Evolutionary conservation across 805 yeast species (phyloP).

Genomic region (Hanseniaspora vineae): DNA sequence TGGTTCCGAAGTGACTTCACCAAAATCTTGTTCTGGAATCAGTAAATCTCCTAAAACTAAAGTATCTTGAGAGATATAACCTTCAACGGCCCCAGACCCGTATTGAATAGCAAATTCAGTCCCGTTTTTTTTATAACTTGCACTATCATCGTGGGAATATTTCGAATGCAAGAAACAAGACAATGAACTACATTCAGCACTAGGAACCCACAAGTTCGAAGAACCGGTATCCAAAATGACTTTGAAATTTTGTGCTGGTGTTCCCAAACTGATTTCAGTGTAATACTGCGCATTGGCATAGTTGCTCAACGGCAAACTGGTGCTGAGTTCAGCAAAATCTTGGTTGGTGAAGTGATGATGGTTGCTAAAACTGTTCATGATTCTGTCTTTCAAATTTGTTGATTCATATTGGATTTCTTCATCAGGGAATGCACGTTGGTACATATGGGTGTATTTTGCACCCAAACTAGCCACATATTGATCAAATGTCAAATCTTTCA

Average conservation of each 20-base stretch:
- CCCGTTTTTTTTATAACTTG: slow-evolving; percentile 79
- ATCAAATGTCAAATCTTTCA: slow-evolving; percentile 36
- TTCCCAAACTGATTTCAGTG: slow-evolving; percentile 82
- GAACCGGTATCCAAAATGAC: slow-evolving; percentile 95
- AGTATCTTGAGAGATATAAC: slow-evolving; percentile 80
- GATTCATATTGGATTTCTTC: slow-evolving; percentile 17
- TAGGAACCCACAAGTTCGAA: slow-evolving; percentile 94
- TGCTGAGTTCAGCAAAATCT: slow-evolving; percentile 22
- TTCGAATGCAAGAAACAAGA: slow-evolving; percentile 92
- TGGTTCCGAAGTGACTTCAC: slow-evolving; percentile 95
- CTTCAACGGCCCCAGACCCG: slow-evolving; percentile 89
- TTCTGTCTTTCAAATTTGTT: neutral
- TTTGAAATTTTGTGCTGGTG: slow-evolving; percentile 88
- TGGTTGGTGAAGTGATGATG: neutral
- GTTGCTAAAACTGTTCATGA: neutral
- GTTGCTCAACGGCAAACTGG: slow-evolving; percentile 79
- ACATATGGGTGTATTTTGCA: slow-evolving; percentile 43
- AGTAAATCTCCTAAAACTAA: slow-evolving; percentile 70
- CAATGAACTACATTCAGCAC: slow-evolving; percentile 75
- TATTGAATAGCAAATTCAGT: slow-evolving; percentile 74
- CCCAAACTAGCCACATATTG: slow-evolving; percentile 48
- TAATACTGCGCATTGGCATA: slow-evolving; percentile 93
- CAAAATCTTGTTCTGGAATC: slow-evolving; percentile 85
- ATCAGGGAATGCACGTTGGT: slow-evolving; percentile 33
- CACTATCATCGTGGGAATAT: slow-evolving; percentile 74